Conservation (phyloP, 768 basidiomycete species). For the Phanerochaete sordida region DNA sequence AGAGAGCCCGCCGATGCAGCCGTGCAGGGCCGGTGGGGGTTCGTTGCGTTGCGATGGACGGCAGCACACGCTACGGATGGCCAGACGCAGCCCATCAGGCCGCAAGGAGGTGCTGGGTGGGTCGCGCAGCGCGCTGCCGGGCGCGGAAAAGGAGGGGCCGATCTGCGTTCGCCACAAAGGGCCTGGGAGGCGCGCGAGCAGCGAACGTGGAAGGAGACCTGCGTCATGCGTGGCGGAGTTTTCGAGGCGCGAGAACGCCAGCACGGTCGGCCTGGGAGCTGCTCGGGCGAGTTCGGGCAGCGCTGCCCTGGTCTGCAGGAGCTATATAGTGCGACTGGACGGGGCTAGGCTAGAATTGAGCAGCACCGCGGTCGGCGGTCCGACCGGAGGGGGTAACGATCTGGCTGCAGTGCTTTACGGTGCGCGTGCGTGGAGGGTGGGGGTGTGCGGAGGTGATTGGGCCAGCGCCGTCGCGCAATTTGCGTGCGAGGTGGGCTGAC, state of each 20-base stretch:
- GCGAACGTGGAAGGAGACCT: slow-evolving; percentile 10
- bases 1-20: too few species aligned
- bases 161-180: not conserved
- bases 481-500: not conserved
- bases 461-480: not conserved
- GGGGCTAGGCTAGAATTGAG: not conserved
- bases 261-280: not conserved
- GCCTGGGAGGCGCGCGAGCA: not conserved
- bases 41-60: too few species aligned
- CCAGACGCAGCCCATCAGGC: not conserved
- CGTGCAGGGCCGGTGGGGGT: too few species aligned
- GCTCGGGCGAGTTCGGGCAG: not conserved
- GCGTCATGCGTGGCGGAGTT: slow-evolving; percentile 6
- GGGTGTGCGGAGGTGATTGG: not conserved
- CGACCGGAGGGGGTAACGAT: not conserved
- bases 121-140: not conserved
- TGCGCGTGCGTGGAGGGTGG: not conserved
- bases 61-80: not conserved
- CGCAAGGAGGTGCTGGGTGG: not conserved
- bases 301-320: not conserved
- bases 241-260: not conserved
- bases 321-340: not conserved
- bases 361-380: not conserved
- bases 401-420: not conserved
- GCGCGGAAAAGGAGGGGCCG: not conserved